phyloP scores from a whole-genome alignment of 768 basidiomycete genomes.

The Russula virescens region DNA sequence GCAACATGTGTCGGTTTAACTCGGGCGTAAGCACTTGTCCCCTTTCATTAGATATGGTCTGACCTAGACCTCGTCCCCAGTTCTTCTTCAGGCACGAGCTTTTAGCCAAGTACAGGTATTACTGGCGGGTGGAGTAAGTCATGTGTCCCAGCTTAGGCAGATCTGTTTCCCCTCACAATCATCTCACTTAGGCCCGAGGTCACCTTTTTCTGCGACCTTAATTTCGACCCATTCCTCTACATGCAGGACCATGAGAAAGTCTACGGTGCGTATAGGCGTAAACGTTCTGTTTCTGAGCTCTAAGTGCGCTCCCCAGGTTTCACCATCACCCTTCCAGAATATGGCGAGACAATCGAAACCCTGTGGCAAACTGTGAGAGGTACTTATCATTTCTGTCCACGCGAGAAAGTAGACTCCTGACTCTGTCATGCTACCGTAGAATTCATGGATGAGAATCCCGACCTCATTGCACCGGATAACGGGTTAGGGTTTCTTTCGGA shows the following conservation, averaged over 20 bases:
- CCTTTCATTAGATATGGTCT: neutral
- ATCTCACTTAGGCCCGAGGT: conserved; percentile 41
- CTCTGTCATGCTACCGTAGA: conserved; percentile 30
- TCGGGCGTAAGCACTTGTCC: conserved; percentile 57
- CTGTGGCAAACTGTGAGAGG: conserved; percentile 69
- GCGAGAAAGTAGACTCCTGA: neutral
- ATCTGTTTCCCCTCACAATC: neutral
- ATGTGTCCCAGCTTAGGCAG: neutral
- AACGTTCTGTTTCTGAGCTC: neutral
- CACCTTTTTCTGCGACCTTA: conserved; percentile 53
- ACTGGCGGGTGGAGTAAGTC: conserved; percentile 52
- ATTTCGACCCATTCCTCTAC: conserved; percentile 51
- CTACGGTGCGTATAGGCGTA: conserved; percentile 38
- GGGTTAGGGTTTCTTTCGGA: conserved; percentile 52
- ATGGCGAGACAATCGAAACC: conserved; percentile 65
- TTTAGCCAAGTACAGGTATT: conserved; percentile 34
- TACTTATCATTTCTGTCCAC: conserved; percentile 25
- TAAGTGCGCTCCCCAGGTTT: conserved; percentile 40
- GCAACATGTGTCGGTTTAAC: conserved; percentile 96
- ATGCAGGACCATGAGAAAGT: conserved; percentile 54
- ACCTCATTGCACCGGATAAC: conserved; percentile 45
- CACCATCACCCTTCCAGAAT: conserved; percentile 71
- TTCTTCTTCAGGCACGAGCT: conserved; percentile 53
- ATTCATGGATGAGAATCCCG: conserved; percentile 45
- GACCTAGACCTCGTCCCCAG: conserved; percentile 26